These are phyloP conservation scores for Arthroderma uncinatum DNA, from an alignment of 2,329 filamentous ascomycete species.

Conservation along the genomic window DNA sequence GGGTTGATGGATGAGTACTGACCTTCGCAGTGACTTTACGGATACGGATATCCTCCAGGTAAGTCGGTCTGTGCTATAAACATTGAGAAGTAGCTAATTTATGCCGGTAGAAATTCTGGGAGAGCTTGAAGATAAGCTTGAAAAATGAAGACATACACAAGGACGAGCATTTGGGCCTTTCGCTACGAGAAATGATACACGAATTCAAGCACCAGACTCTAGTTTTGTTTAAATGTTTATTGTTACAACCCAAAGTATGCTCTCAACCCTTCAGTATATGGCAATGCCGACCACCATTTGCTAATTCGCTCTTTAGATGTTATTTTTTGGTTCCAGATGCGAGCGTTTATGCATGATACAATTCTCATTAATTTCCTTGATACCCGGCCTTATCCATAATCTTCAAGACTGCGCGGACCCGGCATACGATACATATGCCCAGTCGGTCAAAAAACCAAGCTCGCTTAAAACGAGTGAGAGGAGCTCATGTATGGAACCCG, in stretches of 20 bases:
- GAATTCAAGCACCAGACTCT: conserved; percentile 93
- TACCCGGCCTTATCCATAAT: conserved; percentile 80
- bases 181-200: conserved; percentile 78
- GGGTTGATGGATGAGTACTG: neutral
- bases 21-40: conserved; percentile 58
- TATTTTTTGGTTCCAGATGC: conserved; percentile 95
- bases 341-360: conserved; percentile 97
- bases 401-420: conserved; percentile 94
- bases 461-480: conserved; percentile 86
- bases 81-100: conserved; percentile 13
- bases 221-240: conserved; percentile 82
- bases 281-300: neutral
- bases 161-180: conserved; percentile 71
- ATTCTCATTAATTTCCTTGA: conserved; percentile 88
- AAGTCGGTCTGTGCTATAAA: conserved; percentile 15
- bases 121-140: conserved; percentile 57
- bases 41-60: conserved; percentile 78
- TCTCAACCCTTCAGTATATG: neutral
- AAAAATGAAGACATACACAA: conserved; percentile 58
- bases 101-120: conserved; percentile 61
- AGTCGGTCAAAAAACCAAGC: conserved; percentile 62
- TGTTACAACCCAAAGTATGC: conserved; percentile 82
- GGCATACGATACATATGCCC: conserved; percentile 74
- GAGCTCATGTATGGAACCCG: conserved; percentile 49
- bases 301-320: conserved; percentile 53